Conservation (phyloP, 2,329 filamentous ascomycete species). For the Westerdykella ornata region DNA sequence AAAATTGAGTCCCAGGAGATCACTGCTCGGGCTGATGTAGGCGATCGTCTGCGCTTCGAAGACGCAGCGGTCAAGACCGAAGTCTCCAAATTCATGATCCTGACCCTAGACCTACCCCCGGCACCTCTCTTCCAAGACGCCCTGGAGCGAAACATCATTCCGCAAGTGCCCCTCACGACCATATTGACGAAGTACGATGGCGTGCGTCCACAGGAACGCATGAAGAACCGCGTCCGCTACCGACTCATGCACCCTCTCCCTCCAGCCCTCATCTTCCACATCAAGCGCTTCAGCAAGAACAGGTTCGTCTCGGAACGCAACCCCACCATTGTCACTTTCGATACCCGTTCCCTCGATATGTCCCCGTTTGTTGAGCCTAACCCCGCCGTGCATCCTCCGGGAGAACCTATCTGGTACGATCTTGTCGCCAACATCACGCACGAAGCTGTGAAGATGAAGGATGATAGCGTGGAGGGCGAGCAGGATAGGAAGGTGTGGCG, state of each 20-base stretch:
- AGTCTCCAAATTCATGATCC: conserved; percentile 74
- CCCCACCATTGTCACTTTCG: conserved; percentile 96
- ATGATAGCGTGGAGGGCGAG: conserved; percentile 80
- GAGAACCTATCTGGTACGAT: conserved; percentile 89
- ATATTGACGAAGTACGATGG: conserved; percentile 94
- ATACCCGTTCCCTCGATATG: conserved; percentile 77
- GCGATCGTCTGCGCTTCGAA: conserved; percentile 85
- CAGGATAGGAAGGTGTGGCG: conserved; percentile 94
- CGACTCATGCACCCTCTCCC: conserved; percentile 84
- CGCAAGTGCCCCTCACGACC: conserved; percentile 67
- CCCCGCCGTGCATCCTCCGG: conserved; percentile 59
- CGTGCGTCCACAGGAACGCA: conserved; percentile 75
- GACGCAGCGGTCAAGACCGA: conserved; percentile 79
- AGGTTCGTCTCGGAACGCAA: conserved; percentile 96
- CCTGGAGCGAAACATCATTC: conserved; percentile 91
- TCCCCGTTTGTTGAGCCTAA: conserved; percentile 87
- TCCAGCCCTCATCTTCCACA: conserved; percentile 85
- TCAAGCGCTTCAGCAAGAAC: conserved; percentile 95
- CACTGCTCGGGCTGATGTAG: conserved; percentile 79
- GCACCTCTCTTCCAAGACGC: conserved; percentile 95
- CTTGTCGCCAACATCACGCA: conserved; percentile 91
- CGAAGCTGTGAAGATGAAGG: conserved; percentile 68
- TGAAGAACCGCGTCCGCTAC: conserved; percentile 82
- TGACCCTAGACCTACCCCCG: conserved; percentile 86
- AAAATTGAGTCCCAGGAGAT: conserved; percentile 92